These are phyloP conservation scores for Pisolithus marmoratus DNA, from an alignment of 768 basidiomycete genomes.

Conservation along the genomic window DNA sequence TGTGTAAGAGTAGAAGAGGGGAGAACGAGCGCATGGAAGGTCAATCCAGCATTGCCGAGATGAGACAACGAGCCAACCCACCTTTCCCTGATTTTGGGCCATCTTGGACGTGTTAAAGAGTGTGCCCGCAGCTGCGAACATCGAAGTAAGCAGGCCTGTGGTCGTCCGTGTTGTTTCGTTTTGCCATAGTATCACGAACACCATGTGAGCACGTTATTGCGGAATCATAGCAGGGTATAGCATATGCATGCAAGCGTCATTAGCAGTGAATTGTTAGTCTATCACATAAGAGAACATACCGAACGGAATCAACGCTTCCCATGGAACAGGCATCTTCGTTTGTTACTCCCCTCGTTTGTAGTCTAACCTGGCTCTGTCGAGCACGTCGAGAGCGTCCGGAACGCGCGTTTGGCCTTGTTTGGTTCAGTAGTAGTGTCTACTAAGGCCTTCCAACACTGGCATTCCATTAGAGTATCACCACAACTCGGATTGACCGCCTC, in stretches of 20 bases:
- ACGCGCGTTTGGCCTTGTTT: too few species aligned
- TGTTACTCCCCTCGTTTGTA: too few species aligned
- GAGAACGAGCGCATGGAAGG: too few species aligned
- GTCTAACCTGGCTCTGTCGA: too few species aligned
- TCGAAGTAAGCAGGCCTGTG: constrained; percentile 72
- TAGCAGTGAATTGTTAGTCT: too few species aligned
- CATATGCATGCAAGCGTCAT: neutral
- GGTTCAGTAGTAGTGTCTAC: too few species aligned
- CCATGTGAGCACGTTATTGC: constrained; percentile 4
- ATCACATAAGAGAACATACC: constrained; percentile 39
- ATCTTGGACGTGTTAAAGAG: constrained; percentile 73
- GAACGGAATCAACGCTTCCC: constrained; percentile 96
- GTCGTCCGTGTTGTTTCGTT: neutral
- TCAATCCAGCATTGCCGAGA: too few species aligned
- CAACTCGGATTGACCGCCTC: too few species aligned
- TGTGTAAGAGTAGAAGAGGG: too few species aligned
- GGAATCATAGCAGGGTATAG: neutral
- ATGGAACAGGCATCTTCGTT: constrained; percentile 83
- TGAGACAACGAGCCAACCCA: constrained; percentile 21
- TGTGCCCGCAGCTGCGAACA: constrained; percentile 91
- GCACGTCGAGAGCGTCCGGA: too few species aligned
- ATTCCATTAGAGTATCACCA: too few species aligned
- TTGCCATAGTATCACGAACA: neutral
- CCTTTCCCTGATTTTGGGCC: constrained; percentile 90
- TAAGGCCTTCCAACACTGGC: too few species aligned